phyloP scores from a whole-genome alignment of 306 rosid species.

The Gastrolobium villosum region DNA sequence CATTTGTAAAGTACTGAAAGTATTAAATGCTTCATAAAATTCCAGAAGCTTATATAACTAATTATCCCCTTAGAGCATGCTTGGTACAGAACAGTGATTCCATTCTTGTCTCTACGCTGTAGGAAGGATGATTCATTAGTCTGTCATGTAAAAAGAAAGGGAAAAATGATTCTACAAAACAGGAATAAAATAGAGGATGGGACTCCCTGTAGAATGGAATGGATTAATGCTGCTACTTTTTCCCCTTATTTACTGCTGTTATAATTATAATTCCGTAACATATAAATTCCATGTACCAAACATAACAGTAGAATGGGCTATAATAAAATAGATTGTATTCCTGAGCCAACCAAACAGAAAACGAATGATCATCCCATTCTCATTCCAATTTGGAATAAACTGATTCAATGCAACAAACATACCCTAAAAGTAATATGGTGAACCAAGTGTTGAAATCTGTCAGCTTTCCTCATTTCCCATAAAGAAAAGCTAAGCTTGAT shows the following conservation, averaged over 20 bases:
- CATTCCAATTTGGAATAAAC: neutral
- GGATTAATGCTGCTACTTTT: neutral
- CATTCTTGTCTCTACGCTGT: neutral
- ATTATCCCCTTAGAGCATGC: conserved; percentile 22
- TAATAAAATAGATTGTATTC: conserved; percentile 18
- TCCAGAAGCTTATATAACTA: conserved; percentile 34
- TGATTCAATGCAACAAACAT: neutral
- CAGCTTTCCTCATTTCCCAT: neutral
- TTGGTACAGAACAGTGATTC: conserved; percentile 14
- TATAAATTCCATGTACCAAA: neutral
- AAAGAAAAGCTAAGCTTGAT: neutral
- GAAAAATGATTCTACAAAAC: conserved; percentile 21
- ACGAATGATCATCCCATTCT: neutral
- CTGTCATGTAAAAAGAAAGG: conserved; percentile 6
- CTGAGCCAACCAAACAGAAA: neutral
- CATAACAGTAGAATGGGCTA: neutral
- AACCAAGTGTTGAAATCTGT: neutral
- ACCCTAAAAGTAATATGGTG: neutral
- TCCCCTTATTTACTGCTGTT: neutral
- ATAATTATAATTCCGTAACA: neutral
- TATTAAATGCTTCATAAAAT: conserved; percentile 36
- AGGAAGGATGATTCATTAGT: conserved; percentile 27
- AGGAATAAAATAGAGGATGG: conserved; percentile 9
- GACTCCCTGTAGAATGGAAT: conserved; percentile 14
- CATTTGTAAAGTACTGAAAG: conserved; percentile 39